phyloP scores from a whole-genome alignment of 2,329 filamentous ascomycete genomes.

The Lachnellula arida region DNA sequence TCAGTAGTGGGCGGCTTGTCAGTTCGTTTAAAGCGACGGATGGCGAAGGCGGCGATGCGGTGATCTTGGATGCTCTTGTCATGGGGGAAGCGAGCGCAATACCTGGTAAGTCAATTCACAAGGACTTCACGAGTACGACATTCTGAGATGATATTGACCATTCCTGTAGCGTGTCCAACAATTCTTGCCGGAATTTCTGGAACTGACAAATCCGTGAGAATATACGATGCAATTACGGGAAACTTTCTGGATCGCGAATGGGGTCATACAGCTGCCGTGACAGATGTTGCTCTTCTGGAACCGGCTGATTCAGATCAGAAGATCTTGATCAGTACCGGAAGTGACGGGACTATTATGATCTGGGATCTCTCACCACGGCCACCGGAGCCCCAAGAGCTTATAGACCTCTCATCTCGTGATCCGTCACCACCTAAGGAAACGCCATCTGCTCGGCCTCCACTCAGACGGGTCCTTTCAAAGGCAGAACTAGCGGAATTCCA shows the following conservation, averaged over 20 bases:
- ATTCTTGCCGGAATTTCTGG: conserved; percentile 85
- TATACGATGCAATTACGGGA: conserved; percentile 79
- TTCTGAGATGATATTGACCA: no score
- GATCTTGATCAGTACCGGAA: conserved; percentile 67
- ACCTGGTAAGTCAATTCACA: conserved; percentile 33
- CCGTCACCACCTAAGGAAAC: conserved; percentile 40
- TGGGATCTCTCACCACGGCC: conserved; percentile 42
- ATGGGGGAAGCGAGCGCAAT: conserved; percentile 54
- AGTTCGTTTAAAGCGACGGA: conserved; percentile 80
- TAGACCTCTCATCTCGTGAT: conserved; percentile 20
- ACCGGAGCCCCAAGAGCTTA: conserved; percentile 17
- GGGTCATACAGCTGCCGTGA: conserved; percentile 93
- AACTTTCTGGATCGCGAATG: conserved; percentile 81
- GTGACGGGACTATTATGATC: conserved; percentile 79
- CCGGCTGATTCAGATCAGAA: conserved; percentile 47
- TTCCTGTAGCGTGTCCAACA: conserved; percentile 37
- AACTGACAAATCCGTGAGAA: conserved; percentile 88
- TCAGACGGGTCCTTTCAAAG: conserved; percentile 81
- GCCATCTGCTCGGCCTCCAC: conserved; percentile 61
- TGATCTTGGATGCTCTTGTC: conserved; percentile 74
- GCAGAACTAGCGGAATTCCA: conserved; percentile 81
- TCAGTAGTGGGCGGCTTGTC: conserved; percentile 64
- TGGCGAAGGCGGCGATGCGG: conserved; percentile 72
- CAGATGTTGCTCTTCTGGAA: conserved; percentile 71
- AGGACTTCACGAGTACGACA: no score